A percentile compares a stretch with the other conserved stretches of the same genome.
Conservation (phyloP, 768 basidiomycete genomes). For the Boletus huronensis region DNA sequence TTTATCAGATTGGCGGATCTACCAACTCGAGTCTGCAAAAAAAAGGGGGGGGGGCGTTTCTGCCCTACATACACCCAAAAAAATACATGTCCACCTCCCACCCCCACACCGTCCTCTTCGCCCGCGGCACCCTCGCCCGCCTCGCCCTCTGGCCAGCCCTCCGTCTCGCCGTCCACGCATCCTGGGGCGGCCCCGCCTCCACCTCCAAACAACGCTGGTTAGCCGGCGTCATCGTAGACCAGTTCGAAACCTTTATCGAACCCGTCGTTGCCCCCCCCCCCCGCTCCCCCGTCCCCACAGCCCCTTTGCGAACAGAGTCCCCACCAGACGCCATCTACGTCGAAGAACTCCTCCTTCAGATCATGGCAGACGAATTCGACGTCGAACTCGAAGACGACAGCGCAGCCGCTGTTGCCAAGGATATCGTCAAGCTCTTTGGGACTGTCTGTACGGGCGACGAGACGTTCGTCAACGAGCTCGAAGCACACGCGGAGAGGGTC, state of each 20-base stretch:
- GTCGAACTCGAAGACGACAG: conserved; percentile 82
- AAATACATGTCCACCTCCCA: conserved; percentile 33
- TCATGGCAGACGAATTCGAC: conserved; percentile 88
- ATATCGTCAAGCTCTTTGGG: conserved; percentile 69
- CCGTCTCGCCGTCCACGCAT: conserved; percentile 77
- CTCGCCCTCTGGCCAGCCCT: conserved; percentile 84
- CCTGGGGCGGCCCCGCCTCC: conserved; percentile 81
- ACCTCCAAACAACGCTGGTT: conserved; percentile 81
- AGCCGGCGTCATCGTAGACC: conserved; percentile 74
- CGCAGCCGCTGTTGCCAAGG: conserved; percentile 65
- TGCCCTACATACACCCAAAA: not conserved
- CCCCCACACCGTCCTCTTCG: conserved; percentile 64
- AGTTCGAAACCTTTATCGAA: conserved; percentile 56
- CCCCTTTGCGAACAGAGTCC: not conserved
- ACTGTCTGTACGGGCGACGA: conserved; percentile 44
- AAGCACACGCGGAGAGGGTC: conserved; percentile 56
- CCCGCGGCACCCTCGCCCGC: conserved; percentile 80
- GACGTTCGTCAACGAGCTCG: conserved; percentile 55
- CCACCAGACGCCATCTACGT: conserved; percentile 69
- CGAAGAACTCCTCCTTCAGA: conserved; percentile 76
- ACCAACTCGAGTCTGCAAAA: too few species aligned
- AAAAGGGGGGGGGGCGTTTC: not conserved
- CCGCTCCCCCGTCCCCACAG: not conserved
- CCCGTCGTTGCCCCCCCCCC: not conserved
- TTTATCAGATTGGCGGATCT: too few species aligned